Conservation (phyloP, 2,329 filamentous ascomycete genomes). For the Colletotrichum sp. region DNA sequence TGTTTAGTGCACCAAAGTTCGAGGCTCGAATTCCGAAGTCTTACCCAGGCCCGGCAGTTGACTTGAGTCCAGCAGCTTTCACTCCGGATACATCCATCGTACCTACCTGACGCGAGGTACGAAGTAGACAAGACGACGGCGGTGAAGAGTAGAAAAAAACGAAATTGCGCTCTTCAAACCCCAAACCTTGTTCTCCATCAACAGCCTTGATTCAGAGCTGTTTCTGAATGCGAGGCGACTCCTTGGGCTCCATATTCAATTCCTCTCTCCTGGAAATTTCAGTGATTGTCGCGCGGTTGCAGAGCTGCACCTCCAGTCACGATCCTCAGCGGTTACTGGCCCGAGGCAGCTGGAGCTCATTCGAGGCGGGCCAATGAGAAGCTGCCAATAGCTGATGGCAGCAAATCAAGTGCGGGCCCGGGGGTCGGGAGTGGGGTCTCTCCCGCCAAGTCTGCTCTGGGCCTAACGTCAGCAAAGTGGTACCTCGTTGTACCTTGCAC, state of each 20-base stretch:
- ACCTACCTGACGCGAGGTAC: not conserved
- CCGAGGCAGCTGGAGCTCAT: slow-evolving; percentile 2
- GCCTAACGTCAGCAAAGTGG: slow-evolving; percentile 7
- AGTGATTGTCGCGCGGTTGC: slow-evolving; percentile 19
- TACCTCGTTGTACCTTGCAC: not conserved
- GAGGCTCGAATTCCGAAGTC: not conserved
- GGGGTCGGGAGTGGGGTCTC: not conserved
- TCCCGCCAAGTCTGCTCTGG: slow-evolving; percentile 4
- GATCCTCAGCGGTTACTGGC: slow-evolving; percentile 16
- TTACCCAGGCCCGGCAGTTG: not conserved
- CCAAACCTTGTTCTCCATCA: not conserved
- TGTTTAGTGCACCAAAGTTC: not conserved
- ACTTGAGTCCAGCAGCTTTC: not conserved
- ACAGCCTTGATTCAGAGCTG: not conserved
- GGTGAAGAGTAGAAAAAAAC: not conserved
- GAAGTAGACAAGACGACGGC: not conserved
- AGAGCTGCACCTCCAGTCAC: slow-evolving; percentile 18
- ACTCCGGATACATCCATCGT: not conserved
- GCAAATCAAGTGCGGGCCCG: slow-evolving; percentile 10
- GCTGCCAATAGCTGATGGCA: not conserved
- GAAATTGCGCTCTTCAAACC: not conserved
- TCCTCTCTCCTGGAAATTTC: not conserved
- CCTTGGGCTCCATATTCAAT: not conserved
- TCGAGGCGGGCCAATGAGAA: not conserved
- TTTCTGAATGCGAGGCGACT: not conserved